Base-by-base conservation (phyloP, 164 flowering plant species). In the Vitis labrusca region DNA sequence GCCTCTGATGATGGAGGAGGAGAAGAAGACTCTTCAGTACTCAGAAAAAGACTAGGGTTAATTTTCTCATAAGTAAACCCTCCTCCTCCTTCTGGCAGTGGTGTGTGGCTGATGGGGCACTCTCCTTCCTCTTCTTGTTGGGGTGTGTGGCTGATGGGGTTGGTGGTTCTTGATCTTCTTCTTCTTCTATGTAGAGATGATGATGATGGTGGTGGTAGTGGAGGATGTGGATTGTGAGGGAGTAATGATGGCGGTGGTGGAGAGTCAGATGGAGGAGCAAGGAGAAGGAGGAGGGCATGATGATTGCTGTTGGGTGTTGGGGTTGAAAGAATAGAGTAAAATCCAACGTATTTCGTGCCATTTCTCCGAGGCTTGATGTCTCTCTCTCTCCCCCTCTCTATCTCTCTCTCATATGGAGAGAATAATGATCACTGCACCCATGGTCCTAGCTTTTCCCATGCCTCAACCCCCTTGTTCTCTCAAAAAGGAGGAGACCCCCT, bases 221-320 rank as follows among this genome's bases (percentile, higher is more conserved):
- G 51, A n/a, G 68, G 47, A 12, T 23, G 73, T 53, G 72, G 51
- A n/a, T 37, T 71, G 52, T 72, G 76, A 68, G 77, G 74, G 64
- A 62, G 79, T 74, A 77, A 83, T 84, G 78, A 75, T 78, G 76
- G 69, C 65, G 86, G 51, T 19, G 75, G 67, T 14, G 74, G 17
- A 63, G 69, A 63, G 77, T 65, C 70, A 68, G 78, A 66, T 68
- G 37, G 71, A 61, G 44, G 73, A 23, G 54, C 4, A 56, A 71
- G 78, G 75, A 71, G 75, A 67, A 63, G 53, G 71, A 52, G 70
- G 82, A 77, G 61, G 85, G 44, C 81, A 81, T 81, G 81, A 79
- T 79, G 74, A 81, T 81, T 79, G 75, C 67, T 79, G 85, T 77
- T 80, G 79, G 74, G 66, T 70, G 63, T n/a, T 59, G 54, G 19